Conservation (phyloP, 495 filamentous ascomycete species). For the Penicillium samsonianum region DNA sequence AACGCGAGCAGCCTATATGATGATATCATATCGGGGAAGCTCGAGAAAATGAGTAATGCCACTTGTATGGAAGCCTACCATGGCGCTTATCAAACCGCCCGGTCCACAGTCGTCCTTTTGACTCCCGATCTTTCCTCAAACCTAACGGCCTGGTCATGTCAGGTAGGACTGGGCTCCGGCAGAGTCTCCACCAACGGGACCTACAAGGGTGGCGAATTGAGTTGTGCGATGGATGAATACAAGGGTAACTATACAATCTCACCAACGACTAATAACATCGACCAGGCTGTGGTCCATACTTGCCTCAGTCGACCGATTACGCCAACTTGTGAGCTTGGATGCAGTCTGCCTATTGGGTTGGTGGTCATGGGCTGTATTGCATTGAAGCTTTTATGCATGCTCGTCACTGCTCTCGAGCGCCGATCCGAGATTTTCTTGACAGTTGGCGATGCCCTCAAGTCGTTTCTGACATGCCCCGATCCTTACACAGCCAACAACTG, state of each 20-base stretch:
- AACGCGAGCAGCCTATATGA: neutral
- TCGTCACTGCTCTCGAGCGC: neutral
- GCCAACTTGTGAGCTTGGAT: neutral
- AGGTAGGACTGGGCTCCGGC: too few relatives aligned
- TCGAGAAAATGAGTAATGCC: neutral
- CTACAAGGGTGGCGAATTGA: too few relatives aligned
- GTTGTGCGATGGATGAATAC: too few relatives aligned
- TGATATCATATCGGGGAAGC: neutral
- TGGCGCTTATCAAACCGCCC: neutral
- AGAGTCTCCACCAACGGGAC: too few relatives aligned
- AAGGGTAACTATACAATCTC: too few relatives aligned
- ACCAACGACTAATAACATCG: neutral
- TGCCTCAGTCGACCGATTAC: neutral
- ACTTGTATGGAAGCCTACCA: neutral
- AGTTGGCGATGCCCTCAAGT: neutral
- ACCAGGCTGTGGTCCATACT: neutral
- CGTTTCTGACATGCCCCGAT: neutral
- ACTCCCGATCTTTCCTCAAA: neutral
- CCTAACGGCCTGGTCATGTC: neutral
- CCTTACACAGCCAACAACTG: neutral
- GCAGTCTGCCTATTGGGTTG: neutral
- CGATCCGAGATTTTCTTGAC: neutral
- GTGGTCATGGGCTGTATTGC: neutral
- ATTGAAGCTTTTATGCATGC: neutral
- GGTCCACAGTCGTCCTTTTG: neutral